Evolutionary conservation across 179 eudicot species (phyloP), one percentile per base, ranked within the genome.

Genomic region (Camellia oleifera): DNA sequence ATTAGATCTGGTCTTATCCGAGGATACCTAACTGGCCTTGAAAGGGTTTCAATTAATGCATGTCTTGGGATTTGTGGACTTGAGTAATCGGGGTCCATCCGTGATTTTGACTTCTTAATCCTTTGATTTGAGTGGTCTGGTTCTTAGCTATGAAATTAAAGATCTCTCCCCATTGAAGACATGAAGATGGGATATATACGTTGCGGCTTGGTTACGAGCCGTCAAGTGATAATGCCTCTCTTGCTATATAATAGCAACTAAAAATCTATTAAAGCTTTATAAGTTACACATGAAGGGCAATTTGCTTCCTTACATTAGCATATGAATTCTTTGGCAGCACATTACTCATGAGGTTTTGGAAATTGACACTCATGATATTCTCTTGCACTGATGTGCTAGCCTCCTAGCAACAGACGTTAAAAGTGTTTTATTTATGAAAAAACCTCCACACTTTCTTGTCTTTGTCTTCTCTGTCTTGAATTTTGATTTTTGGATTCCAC

Each of bases 271-370:
- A 0, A 52, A 72, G 61, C 61, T 72, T 12, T 72, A 42, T 72
- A 12, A 20, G 13, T 52, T 23, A 23, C 42, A n/a, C 13, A 72
- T 7, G 3, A 23, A 57, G 1, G 75, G 61, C 52, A 48, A 70
- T 70, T 48, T 70, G 15, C 26, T 46, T 70, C 57, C 5, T 20
- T 70, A 3, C 40, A 70, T 70, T 70, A 70, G 57, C 74, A n/a
- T 61, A 72, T 72, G 60, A 44, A 11, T 72, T 23, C 15, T 8
- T 23, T 18, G 26, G 74, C 48, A 53, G 23, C 45, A 23, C 23
- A 14, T 52, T 50, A 11, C 7, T 52, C 11, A 32, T 72, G n/a
- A 50, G 20, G 48, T 32, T 74, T 74, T 50, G 2, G 48, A 74
- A 54, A 56, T 56, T 17, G 56, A 56, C 44, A 32, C 64, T 54